phyloP scores from a whole-genome alignment of 257 asterid species.

The Linaria vulgaris region DNA sequence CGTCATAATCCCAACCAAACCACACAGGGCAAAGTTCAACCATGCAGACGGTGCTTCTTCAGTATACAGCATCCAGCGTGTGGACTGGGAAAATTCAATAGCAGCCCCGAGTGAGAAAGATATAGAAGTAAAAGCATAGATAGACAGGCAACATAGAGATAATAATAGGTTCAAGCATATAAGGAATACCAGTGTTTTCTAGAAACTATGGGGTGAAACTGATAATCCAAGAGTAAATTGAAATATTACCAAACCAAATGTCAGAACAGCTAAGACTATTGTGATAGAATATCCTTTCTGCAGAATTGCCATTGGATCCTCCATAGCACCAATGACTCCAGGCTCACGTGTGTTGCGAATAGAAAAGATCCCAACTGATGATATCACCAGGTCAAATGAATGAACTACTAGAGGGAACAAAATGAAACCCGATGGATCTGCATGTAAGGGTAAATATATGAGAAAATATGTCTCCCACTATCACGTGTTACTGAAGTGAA shows the following conservation, averaged over 20 bases:
- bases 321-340: conserved; percentile 61
- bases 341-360: conserved; percentile 73
- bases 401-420: conserved; percentile 98
- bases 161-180: background rate
- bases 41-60: conserved; percentile 99
- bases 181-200: too few relatives aligned
- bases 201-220: conserved; percentile 11
- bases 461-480: conserved; percentile 9
- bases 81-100: conserved; percentile 62
- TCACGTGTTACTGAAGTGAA: conserved; percentile 19
- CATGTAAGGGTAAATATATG: conserved; percentile 30
- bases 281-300: conserved; percentile 95
- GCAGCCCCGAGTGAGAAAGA: conserved; percentile 24
- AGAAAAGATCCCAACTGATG: conserved; percentile 90
- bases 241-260: conserved; percentile 88
- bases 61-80: conserved; percentile 97
- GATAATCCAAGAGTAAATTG: conserved; percentile 20
- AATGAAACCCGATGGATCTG: conserved; percentile 99
- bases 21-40: conserved; percentile 93
- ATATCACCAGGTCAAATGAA: conserved; percentile 93
- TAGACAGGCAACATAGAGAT: background rate
- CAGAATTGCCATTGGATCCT: conserved; percentile 95
- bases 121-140: conserved; percentile 13
- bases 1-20: conserved; percentile 92
- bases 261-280: conserved; percentile 76